A percentile compares a stretch with the other conserved stretches of the same genome.
phyloP scores from a whole-genome alignment of 148 eudicot genomes.

The Silene uniflora region DNA sequence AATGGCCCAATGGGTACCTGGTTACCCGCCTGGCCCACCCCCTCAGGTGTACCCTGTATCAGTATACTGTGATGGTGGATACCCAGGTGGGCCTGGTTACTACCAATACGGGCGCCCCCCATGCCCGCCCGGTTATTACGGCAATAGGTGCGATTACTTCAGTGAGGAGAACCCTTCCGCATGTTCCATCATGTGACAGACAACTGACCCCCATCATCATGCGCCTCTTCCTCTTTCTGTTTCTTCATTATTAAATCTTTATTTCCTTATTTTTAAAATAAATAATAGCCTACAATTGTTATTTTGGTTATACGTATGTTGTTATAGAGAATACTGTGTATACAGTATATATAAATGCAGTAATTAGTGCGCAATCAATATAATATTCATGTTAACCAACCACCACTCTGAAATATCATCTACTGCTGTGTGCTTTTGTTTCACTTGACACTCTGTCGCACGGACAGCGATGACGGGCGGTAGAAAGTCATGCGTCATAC shows the following conservation, averaged over 20 bases:
- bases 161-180: constrained; percentile 37
- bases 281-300: not conserved
- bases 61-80: constrained; percentile 18
- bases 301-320: not conserved
- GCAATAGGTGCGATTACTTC: constrained; percentile 30
- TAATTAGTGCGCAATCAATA: not conserved
- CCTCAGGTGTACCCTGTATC: constrained; percentile 18
- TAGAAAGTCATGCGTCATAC: too few relatives aligned
- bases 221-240: not conserved
- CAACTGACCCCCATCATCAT: not conserved
- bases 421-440: too few relatives aligned
- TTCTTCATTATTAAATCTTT: not conserved
- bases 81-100: constrained; percentile 24
- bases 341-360: constrained; percentile 2
- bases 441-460: too few relatives aligned
- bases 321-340: constrained; percentile 5
- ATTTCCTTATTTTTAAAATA: not conserved
- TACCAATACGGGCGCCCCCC: constrained; percentile 21
- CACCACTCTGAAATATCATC: not conserved
- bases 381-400: not conserved
- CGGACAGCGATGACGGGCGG: too few relatives aligned
- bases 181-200: constrained; percentile 39
- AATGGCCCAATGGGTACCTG: constrained; percentile 26
- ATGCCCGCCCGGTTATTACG: constrained; percentile 18
- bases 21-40: constrained; percentile 26